These are phyloP conservation scores for Hylodesmum podocarpum DNA, from an alignment of 306 rosid species.

Conservation along the genomic window DNA sequence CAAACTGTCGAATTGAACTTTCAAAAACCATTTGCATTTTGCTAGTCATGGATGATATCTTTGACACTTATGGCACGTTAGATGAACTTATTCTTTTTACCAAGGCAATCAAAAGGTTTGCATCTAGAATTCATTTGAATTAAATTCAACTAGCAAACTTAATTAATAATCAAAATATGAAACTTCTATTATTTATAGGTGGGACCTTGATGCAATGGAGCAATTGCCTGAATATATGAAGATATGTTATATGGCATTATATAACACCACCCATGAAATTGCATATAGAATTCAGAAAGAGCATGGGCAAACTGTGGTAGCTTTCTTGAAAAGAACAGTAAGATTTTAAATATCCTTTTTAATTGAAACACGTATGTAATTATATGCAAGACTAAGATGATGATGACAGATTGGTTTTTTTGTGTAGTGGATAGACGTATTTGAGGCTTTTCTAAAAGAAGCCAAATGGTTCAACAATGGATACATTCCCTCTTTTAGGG, in stretches of 20 bases:
- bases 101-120: conserved; percentile 45
- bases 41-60: conserved; percentile 44
- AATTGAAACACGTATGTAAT: neutral
- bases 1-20: conserved; percentile 43
- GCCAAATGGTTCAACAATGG: conserved; percentile 47
- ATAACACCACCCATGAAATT: conserved; percentile 46
- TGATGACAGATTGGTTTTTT: neutral
- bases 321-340: conserved; percentile 42
- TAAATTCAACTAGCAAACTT: neutral
- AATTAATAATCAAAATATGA: neutral
- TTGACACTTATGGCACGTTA: conserved; percentile 46
- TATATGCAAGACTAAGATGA: neutral
- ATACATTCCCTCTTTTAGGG: conserved; percentile 27
- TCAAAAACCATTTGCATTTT: conserved; percentile 41
- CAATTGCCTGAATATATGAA: conserved; percentile 46
- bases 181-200: conserved; percentile 25
- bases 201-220: conserved; percentile 53
- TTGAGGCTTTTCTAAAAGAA: conserved; percentile 50
- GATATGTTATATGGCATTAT: conserved; percentile 49
- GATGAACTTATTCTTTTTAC: conserved; percentile 51
- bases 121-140: neutral
- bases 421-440: conserved; percentile 52
- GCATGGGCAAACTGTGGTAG: conserved; percentile 30
- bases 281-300: conserved; percentile 40
- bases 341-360: neutral